Conservation (phyloP, 2,329 filamentous ascomycete genomes). For the Aureobasidium lini region DNA sequence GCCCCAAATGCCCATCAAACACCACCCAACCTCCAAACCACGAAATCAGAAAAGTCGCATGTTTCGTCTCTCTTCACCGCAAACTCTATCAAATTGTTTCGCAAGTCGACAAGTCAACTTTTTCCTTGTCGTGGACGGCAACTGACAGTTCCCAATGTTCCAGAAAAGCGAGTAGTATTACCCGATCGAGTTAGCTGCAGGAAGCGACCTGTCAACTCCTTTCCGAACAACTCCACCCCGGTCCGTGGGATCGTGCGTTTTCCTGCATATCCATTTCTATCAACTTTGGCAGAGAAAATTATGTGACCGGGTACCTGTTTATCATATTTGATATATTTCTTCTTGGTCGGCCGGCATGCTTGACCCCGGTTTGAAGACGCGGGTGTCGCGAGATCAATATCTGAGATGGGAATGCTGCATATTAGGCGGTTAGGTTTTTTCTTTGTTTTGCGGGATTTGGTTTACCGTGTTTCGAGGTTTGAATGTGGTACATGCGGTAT, state of each 20-base stretch:
- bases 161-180: not conserved
- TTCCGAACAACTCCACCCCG: not conserved
- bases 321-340: no score
- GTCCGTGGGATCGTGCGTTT: not conserved
- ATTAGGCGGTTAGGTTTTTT: no score
- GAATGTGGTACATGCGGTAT: no score
- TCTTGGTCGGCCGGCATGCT: no score
- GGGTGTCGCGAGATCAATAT: no score
- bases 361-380: no score
- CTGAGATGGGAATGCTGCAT: no score
- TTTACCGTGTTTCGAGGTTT: no score
- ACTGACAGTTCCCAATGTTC: not conserved
- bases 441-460: no score
- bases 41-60: no score
- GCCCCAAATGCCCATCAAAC: not conserved
- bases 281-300: not conserved
- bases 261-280: not conserved
- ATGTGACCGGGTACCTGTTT: no score
- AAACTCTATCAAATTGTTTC: not conserved
- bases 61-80: not conserved
- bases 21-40: not conserved
- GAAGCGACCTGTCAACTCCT: not conserved
- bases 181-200: not conserved
- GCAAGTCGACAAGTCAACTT: not conserved
- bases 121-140: not conserved